phyloP scores from a whole-genome alignment of 2,329 filamentous ascomycete genomes.

The Fusarium sp. region DNA sequence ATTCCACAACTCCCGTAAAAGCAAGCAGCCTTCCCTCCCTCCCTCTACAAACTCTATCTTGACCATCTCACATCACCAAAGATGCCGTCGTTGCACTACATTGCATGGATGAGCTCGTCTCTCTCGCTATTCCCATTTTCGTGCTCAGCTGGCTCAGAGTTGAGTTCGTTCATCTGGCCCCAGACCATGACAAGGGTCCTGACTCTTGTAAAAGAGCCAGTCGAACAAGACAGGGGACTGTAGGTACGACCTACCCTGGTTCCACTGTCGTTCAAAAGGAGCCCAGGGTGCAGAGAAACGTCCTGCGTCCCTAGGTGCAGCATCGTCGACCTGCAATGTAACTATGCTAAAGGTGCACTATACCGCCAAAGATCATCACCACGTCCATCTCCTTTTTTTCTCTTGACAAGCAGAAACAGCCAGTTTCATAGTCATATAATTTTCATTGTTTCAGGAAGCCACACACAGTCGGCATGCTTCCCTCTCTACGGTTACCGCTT shows the following conservation, averaged over 20 bases:
- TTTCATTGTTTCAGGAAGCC: conserved; percentile 10
- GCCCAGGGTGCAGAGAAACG: conserved; percentile 9
- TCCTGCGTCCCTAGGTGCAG: conserved; percentile 21
- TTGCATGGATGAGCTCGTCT: conserved; percentile 6
- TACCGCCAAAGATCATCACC: conserved; percentile 17
- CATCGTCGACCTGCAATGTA: conserved; percentile 7
- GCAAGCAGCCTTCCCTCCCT: not conserved
- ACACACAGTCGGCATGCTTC: not conserved
- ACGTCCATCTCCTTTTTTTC: not conserved
- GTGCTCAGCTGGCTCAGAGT: conserved; percentile 35
- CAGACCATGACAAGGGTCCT: conserved; percentile 36
- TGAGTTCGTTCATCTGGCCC: conserved; percentile 35
- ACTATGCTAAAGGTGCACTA: not conserved
- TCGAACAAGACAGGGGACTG: conserved; percentile 1
- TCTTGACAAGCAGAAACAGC: not conserved
- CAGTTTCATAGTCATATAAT: not conserved
- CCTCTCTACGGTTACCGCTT: not conserved
- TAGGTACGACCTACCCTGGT: conserved; percentile 19
- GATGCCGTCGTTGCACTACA: not conserved
- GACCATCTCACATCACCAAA: not conserved
- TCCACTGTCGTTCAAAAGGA: conserved; percentile 26
- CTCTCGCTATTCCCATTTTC: conserved; percentile 19
- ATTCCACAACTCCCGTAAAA: not conserved
- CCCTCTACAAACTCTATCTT: not conserved
- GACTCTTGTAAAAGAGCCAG: conserved; percentile 27